A percentile compares a stretch with the other conserved stretches of the same genome.
These are phyloP conservation scores for Pseudopithomyces chartarum DNA, from an alignment of 2,329 filamentous ascomycete genomes.

Conservation along the genomic window DNA sequence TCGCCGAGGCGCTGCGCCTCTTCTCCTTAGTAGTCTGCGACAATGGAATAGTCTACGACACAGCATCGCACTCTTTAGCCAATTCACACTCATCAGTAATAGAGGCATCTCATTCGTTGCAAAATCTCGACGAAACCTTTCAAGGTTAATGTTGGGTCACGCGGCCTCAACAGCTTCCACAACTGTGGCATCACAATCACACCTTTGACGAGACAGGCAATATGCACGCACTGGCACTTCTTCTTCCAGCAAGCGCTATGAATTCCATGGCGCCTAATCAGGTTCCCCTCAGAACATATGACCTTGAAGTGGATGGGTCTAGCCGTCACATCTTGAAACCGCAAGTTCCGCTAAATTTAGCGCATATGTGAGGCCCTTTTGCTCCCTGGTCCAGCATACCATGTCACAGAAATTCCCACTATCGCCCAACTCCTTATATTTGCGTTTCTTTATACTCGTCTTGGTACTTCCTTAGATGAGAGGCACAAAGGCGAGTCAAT, in stretches of 20 bases:
- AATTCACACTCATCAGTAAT: neutral
- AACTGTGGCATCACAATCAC: neutral
- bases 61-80: neutral
- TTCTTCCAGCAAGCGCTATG: neutral
- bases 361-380: slow-evolving; percentile 20
- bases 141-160: neutral
- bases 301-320: slow-evolving; percentile 7
- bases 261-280: slow-evolving; percentile 3
- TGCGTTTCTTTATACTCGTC: neutral
- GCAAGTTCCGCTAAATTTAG: slow-evolving; percentile 22
- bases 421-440: neutral
- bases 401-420: neutral
- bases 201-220: neutral
- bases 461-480: slow-evolving; percentile 5
- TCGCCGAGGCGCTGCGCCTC: slow-evolving; percentile 4
- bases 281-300: neutral
- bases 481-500: slow-evolving; percentile 13
- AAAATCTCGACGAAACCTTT: neutral
- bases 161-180: neutral
- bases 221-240: slow-evolving; percentile 3
- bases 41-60: neutral
- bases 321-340: slow-evolving; percentile 6
- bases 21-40: neutral
- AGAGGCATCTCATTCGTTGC: neutral
- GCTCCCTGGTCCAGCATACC: slow-evolving; percentile 10